Conservation (phyloP, 805 yeast species). For the Tetrapisispora phaffii region DNA sequence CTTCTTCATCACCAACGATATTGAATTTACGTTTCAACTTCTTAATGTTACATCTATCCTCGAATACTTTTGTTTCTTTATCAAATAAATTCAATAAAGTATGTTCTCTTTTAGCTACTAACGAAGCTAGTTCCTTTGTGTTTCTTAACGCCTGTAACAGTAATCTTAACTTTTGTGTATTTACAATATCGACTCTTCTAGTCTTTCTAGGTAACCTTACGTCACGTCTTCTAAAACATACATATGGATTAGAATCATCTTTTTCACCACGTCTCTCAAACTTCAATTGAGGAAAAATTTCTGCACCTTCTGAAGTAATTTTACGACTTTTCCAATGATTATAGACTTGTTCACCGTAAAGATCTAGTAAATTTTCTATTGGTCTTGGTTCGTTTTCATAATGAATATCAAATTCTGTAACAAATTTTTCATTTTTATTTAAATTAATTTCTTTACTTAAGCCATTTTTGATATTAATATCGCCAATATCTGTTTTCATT, state of each 20-base stretch:
- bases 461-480: constrained; percentile 46
- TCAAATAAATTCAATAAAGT: constrained; percentile 42
- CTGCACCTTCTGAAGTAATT: constrained; percentile 51
- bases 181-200: constrained; percentile 84
- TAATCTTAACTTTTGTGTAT: constrained; percentile 70
- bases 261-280: constrained; percentile 83
- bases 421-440: constrained; percentile 36
- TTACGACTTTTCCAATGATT: constrained; percentile 76
- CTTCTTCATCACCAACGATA: constrained; percentile 76
- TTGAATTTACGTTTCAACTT: constrained; percentile 63
- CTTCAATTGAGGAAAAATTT: constrained; percentile 64
- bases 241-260: constrained; percentile 90
- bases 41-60: constrained; percentile 63
- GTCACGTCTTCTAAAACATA: constrained; percentile 91
- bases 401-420: constrained; percentile 41
- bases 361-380: constrained; percentile 38
- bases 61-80: constrained; percentile 58
- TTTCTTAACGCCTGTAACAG: constrained; percentile 68
- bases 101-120: constrained; percentile 65
- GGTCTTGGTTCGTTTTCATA: constrained; percentile 35
- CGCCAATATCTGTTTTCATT: constrained; percentile 31
- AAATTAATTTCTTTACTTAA: constrained; percentile 47
- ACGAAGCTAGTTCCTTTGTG: constrained; percentile 57
- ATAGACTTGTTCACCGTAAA: constrained; percentile 60
- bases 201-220: constrained; percentile 93